These are phyloP conservation scores for Russula earlei DNA, from an alignment of 768 basidiomycete genomes.

Conservation along the genomic window DNA sequence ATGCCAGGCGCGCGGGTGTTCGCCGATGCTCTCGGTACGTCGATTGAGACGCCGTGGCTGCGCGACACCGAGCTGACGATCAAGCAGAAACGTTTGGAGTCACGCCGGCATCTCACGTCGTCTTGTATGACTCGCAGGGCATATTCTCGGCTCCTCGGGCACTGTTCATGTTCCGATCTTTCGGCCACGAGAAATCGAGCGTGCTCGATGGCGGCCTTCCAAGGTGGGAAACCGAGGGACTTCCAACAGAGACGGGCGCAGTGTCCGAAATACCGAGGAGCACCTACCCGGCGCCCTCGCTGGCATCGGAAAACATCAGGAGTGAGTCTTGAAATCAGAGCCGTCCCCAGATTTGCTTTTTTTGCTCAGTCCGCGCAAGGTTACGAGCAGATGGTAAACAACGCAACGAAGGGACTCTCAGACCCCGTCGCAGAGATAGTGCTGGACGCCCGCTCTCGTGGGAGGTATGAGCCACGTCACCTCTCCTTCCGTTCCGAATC, in stretches of 20 bases:
- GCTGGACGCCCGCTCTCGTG: conserved; percentile 80
- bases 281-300: conserved; percentile 43
- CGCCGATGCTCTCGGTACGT: conserved; percentile 70
- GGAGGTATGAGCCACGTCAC: conserved; percentile 42
- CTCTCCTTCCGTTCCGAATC: neutral
- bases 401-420: conserved; percentile 43
- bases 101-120: conserved; percentile 61
- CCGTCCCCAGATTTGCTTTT: neutral
- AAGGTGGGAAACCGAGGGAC: conserved; percentile 62
- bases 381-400: conserved; percentile 74
- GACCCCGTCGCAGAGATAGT: conserved; percentile 53
- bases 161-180: conserved; percentile 88
- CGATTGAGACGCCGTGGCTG: conserved; percentile 7
- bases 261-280: conserved; percentile 22
- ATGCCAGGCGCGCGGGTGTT: conserved; percentile 69
- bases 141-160: conserved; percentile 90
- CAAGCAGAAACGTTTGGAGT: conserved; percentile 63
- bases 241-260: conserved; percentile 37
- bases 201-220: conserved; percentile 92
- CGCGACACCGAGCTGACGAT: neutral
- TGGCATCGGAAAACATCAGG: conserved; percentile 32
- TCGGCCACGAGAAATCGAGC: conserved; percentile 80
- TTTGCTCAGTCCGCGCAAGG: conserved; percentile 32
- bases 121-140: conserved; percentile 89
- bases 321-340: conserved; percentile 5